Evolutionary conservation across 148 eudicot species (phyloP), one percentile per base, ranked within the genome.

Genomic region (Limonium bicolor): DNA sequence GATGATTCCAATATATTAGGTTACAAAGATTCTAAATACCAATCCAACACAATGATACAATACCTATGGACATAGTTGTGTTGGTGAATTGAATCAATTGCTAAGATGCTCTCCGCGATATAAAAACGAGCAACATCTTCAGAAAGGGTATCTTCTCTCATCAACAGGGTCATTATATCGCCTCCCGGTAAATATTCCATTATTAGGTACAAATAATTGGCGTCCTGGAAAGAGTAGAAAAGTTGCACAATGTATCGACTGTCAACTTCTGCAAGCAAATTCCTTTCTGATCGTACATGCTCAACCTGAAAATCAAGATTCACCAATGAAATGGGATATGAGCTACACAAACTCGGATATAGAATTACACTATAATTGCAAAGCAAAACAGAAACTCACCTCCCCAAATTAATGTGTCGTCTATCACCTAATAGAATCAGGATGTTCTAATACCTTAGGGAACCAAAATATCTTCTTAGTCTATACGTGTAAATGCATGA

Each of bases 101-200:
- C 87, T 24, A 79, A 63, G 49, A 79, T 68, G 54, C 87, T 74
- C 49, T 79, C 82, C 24, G 73, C 87, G 5, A 79, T 75, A 57
- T 79, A 79, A 69, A 79, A 79, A 19, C 78, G 69, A 2, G 82
- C 78, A 50, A 79, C 82, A 48, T 74, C 87, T 57, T 79, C 82
- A 3, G 82, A 68, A 60, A 79, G 78, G 34, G 61, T 37, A 46
- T 79, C 87, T 55, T 79, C 76, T 63, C 78, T 68, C 82, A 79
- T 79, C 33, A 79, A 58, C 25, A 74, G 56, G 27, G 87, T 79
- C 87, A 79, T 79, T 29, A 79, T 79, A 38, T 79, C 87, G 51
- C 87, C 87, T 46, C 87, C 87, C 23, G 87, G 87, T 56, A 79
- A 62, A 61, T 79, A 79, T 42, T 79, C 87, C 87, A 79, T 79